phyloP scores from a whole-genome alignment of 371 early-diverging fungal species.

The Funneliformis caledonium region DNA sequence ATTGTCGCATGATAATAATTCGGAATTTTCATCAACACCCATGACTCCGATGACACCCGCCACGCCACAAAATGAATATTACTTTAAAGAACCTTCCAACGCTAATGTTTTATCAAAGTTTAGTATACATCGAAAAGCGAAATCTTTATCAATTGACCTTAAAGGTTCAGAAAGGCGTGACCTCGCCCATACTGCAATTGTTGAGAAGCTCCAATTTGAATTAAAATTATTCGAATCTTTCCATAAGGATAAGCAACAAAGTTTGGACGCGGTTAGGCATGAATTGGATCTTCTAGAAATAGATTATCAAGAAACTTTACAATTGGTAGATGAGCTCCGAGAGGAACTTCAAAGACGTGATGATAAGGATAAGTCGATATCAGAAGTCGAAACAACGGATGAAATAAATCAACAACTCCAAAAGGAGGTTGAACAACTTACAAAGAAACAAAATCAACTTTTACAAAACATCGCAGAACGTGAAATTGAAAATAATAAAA shows the following conservation, averaged over 20 bases:
- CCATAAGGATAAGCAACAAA: conserved; percentile 28
- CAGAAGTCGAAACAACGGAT: background rate
- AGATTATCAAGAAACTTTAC: conserved; percentile 28
- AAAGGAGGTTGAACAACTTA: conserved; percentile 32
- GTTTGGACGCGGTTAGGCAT: conserved; percentile 21
- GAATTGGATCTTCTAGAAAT: conserved; percentile 10
- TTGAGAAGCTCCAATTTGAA: conserved; percentile 37
- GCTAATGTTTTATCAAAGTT: background rate
- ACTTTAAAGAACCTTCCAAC: background rate
- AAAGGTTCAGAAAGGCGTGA: conserved; percentile 14
- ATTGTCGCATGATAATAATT: background rate
- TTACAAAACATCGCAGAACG: conserved; percentile 26
- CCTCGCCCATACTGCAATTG: background rate
- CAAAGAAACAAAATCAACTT: conserved; percentile 38
- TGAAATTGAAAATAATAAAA: conserved; percentile 47
- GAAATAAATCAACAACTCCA: conserved; percentile 18
- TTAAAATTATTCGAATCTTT: conserved; percentile 25
- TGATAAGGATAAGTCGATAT: background rate
- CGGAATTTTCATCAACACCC: background rate
- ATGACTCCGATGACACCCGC: conserved; percentile 15
- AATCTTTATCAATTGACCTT: conserved; percentile 29
- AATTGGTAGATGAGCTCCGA: conserved; percentile 32
- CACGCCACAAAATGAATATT: background rate
- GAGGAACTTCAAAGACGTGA: conserved; percentile 35
- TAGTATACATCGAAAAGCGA: conserved; percentile 18